These are phyloP conservation scores for Graphiopsis chlorocephala DNA, from an alignment of 2,329 filamentous ascomycete species.

Conservation along the genomic window DNA sequence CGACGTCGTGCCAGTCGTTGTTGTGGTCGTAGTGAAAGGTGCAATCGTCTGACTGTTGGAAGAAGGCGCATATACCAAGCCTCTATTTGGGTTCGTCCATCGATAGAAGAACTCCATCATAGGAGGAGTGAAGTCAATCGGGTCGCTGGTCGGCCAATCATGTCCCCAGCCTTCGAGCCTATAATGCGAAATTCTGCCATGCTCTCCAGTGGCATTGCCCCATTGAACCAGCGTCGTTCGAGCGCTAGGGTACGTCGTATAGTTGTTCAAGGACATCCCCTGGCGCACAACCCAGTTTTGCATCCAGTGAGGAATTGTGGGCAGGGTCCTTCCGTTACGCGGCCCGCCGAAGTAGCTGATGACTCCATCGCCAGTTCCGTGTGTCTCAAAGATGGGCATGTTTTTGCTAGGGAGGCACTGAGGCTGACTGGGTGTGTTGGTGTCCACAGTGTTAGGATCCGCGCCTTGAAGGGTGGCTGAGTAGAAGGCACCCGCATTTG, in stretches of 20 bases:
- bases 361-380: slow-evolving; percentile 40
- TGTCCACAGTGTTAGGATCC: slow-evolving; percentile 23
- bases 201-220: slow-evolving; percentile 29
- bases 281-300: slow-evolving; percentile 37
- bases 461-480: slow-evolving; percentile 25
- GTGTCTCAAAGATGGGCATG: slow-evolving; percentile 44
- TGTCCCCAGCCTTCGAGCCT: slow-evolving; percentile 35
- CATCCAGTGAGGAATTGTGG: slow-evolving; percentile 30
- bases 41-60: neutral
- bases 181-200: slow-evolving; percentile 39
- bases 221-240: slow-evolving; percentile 26
- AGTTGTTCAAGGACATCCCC: slow-evolving; percentile 31
- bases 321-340: slow-evolving; percentile 12
- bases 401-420: slow-evolving; percentile 24
- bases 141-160: slow-evolving; percentile 34
- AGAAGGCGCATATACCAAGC: neutral
- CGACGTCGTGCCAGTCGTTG: neutral
- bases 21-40: neutral
- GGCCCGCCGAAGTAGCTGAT: slow-evolving; percentile 40
- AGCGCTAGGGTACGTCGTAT: slow-evolving; percentile 22
- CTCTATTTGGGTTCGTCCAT: slow-evolving; percentile 22
- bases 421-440: slow-evolving; percentile 23
- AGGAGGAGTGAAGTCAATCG: slow-evolving; percentile 27
- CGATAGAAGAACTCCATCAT: slow-evolving; percentile 33
- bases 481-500: slow-evolving; percentile 48